Evolutionary conservation across 2,329 filamentous ascomycete species (phyloP).

Genomic region (Aspergillus fumigatus): DNA sequence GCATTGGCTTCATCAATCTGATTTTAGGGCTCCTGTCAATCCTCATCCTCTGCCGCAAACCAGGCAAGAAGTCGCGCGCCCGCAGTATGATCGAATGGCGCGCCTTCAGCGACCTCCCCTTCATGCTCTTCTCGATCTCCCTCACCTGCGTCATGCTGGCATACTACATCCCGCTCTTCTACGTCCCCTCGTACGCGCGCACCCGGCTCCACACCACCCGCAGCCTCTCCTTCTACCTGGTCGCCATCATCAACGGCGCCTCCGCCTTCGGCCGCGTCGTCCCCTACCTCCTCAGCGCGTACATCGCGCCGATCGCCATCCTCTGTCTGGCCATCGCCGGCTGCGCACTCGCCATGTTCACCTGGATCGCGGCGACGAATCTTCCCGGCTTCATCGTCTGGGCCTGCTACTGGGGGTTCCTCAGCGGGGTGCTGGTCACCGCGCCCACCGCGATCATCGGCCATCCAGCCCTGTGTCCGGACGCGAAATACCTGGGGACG

Average conservation of each 20-base stretch:
- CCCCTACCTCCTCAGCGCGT: slow-evolving; percentile 40
- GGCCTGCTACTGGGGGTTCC: slow-evolving; percentile 29
- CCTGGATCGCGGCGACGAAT: slow-evolving; percentile 24
- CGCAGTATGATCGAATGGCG: slow-evolving; percentile 38
- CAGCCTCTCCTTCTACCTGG: slow-evolving; percentile 42
- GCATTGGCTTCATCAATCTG: slow-evolving; percentile 53
- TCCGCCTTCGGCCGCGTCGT: slow-evolving; percentile 48
- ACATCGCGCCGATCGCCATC: slow-evolving; percentile 23
- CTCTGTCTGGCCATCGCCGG: slow-evolving; percentile 17
- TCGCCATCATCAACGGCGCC: slow-evolving; percentile 50
- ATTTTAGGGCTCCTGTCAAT: slow-evolving; percentile 31
- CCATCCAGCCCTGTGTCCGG: slow-evolving; percentile 25
- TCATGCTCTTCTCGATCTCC: slow-evolving; percentile 42
- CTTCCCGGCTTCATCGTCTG: slow-evolving; percentile 26
- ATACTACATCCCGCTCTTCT: slow-evolving; percentile 46
- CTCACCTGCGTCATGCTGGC: slow-evolving; percentile 44
- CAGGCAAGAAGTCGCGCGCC: slow-evolving; percentile 32
- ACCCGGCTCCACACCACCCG: slow-evolving; percentile 46
- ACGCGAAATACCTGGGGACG: slow-evolving; percentile 24
- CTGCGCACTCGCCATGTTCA: slow-evolving; percentile 28
- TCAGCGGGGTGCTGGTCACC: slow-evolving; percentile 28
- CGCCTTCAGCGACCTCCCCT: slow-evolving; percentile 37
- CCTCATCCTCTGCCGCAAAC: slow-evolving; percentile 36
- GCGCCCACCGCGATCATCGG: slow-evolving; percentile 27
- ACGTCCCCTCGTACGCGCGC: slow-evolving; percentile 41